Conservation (phyloP, 78 protist species). For the Guillardia theta region DNA sequence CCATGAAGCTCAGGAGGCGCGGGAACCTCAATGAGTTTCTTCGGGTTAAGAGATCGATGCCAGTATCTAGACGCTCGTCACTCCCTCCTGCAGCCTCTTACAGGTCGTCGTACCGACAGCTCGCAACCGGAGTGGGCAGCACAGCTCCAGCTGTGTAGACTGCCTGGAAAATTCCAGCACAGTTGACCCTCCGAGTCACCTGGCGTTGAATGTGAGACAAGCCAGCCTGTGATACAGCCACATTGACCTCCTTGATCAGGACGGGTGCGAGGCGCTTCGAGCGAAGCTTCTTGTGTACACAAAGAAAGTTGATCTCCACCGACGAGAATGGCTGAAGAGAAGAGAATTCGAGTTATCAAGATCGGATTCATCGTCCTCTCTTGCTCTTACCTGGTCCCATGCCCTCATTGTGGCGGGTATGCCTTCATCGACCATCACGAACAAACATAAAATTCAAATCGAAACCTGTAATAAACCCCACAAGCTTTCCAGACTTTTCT, state of each 20-base stretch:
- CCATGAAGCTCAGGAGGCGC: background rate
- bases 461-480: conserved; percentile 94
- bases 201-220: no score
- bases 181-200: conserved; percentile 95
- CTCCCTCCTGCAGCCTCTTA: no score
- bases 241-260: conserved; percentile 95
- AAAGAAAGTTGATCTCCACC: conserved; percentile 97
- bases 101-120: conserved; percentile 74
- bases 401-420: conserved; percentile 83
- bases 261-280: conserved; percentile 84
- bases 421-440: no score
- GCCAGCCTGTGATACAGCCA: no score
- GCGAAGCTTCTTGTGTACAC: conserved; percentile 94
- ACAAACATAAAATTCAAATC: no score
- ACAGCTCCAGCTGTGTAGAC: conserved; percentile 71
- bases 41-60: conserved; percentile 93
- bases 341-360: no score
- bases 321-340: conserved; percentile 25
- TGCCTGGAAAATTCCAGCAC: conserved; percentile 80
- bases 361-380: no score
- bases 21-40: conserved; percentile 77
- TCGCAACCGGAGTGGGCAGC: conserved; percentile 88
- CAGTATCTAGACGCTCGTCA: no score
- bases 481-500: conserved; percentile 58
- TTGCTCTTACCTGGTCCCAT: background rate